phyloP scores from a whole-genome alignment of 805 yeast species.

The Suhomyces faveliae region DNA sequence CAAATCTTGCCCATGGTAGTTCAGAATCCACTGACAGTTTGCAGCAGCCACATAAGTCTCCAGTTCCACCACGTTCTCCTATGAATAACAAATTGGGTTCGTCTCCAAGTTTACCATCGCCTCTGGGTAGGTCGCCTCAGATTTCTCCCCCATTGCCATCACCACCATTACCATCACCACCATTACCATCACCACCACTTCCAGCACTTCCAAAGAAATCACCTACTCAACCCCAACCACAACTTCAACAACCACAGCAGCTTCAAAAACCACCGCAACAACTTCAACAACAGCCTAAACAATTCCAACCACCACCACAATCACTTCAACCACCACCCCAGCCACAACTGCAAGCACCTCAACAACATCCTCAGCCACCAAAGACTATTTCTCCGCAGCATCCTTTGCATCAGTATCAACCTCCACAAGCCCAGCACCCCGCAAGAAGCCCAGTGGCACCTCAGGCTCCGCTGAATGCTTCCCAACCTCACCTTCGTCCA shows the following conservation, averaged over 20 bases:
- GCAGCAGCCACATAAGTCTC: not conserved
- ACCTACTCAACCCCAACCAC: slow-evolving; percentile 1
- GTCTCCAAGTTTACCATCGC: slow-evolving; percentile 1
- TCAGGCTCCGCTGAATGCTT: not conserved
- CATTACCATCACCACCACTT: slow-evolving; percentile 1
- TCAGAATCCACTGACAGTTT: not conserved
- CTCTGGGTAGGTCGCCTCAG: not conserved
- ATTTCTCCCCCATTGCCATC: not conserved
- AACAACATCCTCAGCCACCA: not conserved
- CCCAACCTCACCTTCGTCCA: slow-evolving; percentile 2
- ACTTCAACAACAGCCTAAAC: not conserved
- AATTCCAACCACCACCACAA: not conserved
- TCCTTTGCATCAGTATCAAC: not conserved
- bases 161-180: not conserved
- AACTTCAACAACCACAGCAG: slow-evolving; percentile 1
- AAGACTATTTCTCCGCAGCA: not conserved
- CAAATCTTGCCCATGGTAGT: not conserved
- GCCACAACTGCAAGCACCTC: not conserved
- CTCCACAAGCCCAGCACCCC: not conserved
- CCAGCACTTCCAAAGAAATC: slow-evolving; percentile 2
- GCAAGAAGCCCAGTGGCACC: not conserved
- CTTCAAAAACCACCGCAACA: not conserved
- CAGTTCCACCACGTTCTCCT: not conserved
- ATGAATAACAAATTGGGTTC: slow-evolving; percentile 1
- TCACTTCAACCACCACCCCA: not conserved